Evolutionary conservation across 495 filamentous ascomycete genomes (phyloP), one percentile per base, ranked within the genome.

Genomic region (Baudoinia panamericana): DNA sequence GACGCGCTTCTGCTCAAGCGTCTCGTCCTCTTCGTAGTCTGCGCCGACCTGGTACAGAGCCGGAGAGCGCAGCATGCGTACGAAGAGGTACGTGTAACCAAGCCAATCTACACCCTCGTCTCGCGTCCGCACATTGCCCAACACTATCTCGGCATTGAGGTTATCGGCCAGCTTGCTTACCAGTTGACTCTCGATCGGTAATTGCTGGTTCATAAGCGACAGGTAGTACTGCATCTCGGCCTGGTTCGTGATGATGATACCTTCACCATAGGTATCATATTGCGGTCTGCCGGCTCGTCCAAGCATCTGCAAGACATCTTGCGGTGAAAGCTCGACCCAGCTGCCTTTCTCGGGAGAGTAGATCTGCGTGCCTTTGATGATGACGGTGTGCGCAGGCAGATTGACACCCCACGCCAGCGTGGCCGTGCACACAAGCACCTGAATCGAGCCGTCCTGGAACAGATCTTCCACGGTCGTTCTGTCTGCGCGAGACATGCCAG

Each of bases 81-180:
- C 85, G 50, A 92, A 99, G 22, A 99, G 73, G 60, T 99, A 99
- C 0, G 90, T 94, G 57, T 99, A 99, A 6, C 90, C 92, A 18
- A 99, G 75, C 90, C 90, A 99, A 45, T 99, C 86, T 25, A 96
- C 92, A 38, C 80, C 90, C 53, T 99, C 90, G 53, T 96, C 87
- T 29, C 92, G 74, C 45, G 65, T 92, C 18, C 90, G 72, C n/a
- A 99, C 72, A 53, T 90, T 96, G 25, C 92, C 90, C 13, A 99
- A 71, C 9, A 99, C 90, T 57, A 96, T 75, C 55, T 99, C 90
- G 6, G 90, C 90, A 51, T 99, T 99, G 55, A 99, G 69, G 50
- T 94, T 99, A 66, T 99, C 90, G 0, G 86, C 85, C 8, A 99
- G 65, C 54, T 84, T 87, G 61, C 84, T 86, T 35, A 90, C 73